Evolutionary conservation across 805 yeast genomes (phyloP).

Genomic region (Saturnispora ahearnii): DNA sequence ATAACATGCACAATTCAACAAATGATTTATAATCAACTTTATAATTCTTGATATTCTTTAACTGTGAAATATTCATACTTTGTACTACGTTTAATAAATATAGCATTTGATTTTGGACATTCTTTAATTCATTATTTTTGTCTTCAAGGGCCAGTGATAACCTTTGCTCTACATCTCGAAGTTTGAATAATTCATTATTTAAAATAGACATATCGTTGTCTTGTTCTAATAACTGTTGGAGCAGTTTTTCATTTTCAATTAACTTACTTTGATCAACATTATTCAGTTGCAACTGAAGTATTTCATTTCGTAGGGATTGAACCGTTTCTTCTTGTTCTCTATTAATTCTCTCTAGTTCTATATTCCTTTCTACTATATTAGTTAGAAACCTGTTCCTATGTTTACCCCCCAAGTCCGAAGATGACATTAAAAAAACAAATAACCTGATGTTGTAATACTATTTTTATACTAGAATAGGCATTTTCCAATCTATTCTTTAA

Average conservation of each 20-base stretch:
- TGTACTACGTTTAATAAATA: slow-evolving; percentile 3
- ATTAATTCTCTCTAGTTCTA: not conserved
- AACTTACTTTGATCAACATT: not conserved
- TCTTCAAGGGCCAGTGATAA: not conserved
- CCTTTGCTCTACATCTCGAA: not conserved
- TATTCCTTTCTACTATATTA: not conserved
- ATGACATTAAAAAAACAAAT: not conserved
- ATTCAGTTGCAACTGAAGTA: not conserved
- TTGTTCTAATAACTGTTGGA: not conserved
- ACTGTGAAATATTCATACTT: not conserved
- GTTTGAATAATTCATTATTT: not conserved
- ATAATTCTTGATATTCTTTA: not conserved
- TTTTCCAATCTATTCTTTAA: too few relatives aligned
- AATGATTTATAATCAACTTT: slow-evolving; percentile 1
- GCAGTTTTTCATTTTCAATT: not conserved
- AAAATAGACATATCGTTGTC: not conserved
- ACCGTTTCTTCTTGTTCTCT: not conserved
- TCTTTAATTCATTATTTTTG: not conserved
- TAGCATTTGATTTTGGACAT: slow-evolving; percentile 2
- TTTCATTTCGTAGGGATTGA: not conserved
- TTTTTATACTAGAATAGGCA: too few relatives aligned
- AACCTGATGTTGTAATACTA: too few relatives aligned
- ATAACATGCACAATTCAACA: slow-evolving; percentile 4
- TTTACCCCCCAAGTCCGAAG: not conserved
- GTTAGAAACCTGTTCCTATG: not conserved